Evolutionary conservation across 208 protist species (phyloP).

Genomic region (Leishmania tarentolae): DNA sequence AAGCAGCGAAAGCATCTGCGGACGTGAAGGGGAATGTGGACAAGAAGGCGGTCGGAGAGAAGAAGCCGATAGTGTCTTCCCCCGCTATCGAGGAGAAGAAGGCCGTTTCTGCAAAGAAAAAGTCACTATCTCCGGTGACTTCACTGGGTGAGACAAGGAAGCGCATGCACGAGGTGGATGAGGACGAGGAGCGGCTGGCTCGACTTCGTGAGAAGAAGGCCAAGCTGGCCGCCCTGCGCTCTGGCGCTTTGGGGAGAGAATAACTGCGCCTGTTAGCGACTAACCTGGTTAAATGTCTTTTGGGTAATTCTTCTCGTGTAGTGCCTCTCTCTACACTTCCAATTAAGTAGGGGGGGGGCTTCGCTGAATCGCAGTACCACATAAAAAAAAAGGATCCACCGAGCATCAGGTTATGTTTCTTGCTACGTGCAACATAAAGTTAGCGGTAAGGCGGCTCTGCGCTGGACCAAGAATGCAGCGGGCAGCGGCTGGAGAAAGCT

Average conservation of each 20-base stretch:
- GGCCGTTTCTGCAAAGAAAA: conserved; percentile 6
- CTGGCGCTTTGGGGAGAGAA: conserved; percentile 29
- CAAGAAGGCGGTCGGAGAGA: conserved; percentile 6
- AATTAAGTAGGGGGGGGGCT: too few relatives aligned
- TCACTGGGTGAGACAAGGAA: conserved; percentile 26
- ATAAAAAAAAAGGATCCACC: too few relatives aligned
- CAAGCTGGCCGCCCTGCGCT: conserved; percentile 54
- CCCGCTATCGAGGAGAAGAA: conserved; percentile 1
- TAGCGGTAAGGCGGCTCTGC: background rate
- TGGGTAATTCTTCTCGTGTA: background rate
- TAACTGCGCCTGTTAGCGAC: conserved; percentile 16
- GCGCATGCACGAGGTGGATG: conserved; percentile 27
- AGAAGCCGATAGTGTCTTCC: background rate
- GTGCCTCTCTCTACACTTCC: background rate
- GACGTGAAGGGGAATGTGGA: background rate
- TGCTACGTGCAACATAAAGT: background rate
- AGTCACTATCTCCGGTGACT: background rate
- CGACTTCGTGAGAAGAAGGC: conserved; percentile 77
- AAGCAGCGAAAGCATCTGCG: conserved; percentile 5
- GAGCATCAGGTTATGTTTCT: too few relatives aligned
- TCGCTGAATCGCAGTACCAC: too few relatives aligned
- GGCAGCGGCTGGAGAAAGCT: too few relatives aligned
- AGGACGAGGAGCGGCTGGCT: conserved; percentile 43
- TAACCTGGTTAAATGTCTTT: background rate
- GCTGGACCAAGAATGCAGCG: background rate